These are phyloP conservation scores for Thermothielavioides terrestris DNA, from an alignment of 495 filamentous ascomycete species.

Conservation along the genomic window DNA sequence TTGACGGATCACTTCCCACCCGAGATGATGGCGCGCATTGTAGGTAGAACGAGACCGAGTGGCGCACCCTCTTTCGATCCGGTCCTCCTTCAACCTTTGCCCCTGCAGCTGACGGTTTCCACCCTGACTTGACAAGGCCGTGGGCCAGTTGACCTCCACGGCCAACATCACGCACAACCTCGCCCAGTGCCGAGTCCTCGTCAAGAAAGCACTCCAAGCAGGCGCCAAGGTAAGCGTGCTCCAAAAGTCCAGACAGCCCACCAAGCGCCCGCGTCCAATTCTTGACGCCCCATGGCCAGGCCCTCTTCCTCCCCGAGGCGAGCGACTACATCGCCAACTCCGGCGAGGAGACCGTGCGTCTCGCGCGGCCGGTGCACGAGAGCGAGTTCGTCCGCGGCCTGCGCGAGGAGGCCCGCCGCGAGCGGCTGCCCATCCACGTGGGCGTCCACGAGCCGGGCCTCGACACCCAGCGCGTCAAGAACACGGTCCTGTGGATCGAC, in stretches of 20 bases:
- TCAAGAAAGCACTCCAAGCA: slow-evolving; percentile 61
- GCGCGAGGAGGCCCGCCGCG: slow-evolving; percentile 51
- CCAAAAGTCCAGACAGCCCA: too few species aligned
- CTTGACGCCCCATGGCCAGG: slow-evolving; percentile 33
- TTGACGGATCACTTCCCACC: neutral
- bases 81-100: neutral
- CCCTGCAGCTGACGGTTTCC: neutral
- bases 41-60: too few species aligned
- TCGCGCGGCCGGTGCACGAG: slow-evolving; percentile 47
- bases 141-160: slow-evolving; percentile 83
- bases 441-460: slow-evolving; percentile 56
- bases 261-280: neutral
- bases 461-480: slow-evolving; percentile 29
- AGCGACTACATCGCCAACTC: slow-evolving; percentile 75
- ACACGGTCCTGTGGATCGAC: slow-evolving; percentile 41
- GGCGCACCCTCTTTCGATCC: too few species aligned
- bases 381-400: slow-evolving; percentile 65
- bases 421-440: slow-evolving; percentile 67
- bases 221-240: slow-evolving; percentile 58
- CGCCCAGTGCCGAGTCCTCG: slow-evolving; percentile 58
- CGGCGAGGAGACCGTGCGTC: slow-evolving; percentile 54
- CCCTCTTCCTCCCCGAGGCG: slow-evolving; percentile 87
- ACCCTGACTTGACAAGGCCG: slow-evolving; percentile 45
- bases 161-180: slow-evolving; percentile 72
- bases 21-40: neutral